Evolutionary conservation across 2,329 filamentous ascomycete species (phyloP).

Genomic region (Tolypocladium inflatum): DNA sequence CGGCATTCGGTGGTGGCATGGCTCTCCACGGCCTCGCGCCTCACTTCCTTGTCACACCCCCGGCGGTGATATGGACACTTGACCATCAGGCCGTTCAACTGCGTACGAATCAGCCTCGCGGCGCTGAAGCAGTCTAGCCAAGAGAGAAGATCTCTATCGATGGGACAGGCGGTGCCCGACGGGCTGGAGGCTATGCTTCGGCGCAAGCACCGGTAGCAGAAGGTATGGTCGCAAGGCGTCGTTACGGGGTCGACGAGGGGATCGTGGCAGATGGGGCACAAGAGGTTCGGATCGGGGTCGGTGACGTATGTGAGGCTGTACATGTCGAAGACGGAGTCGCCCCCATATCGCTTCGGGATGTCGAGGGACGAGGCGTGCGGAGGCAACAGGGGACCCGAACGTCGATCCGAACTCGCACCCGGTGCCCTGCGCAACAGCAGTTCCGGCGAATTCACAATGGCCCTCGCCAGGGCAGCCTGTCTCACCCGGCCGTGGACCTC

Average conservation of each 20-base stretch:
- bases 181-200: conserved; percentile 29
- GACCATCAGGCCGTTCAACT: conserved; percentile 50
- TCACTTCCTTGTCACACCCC: conserved; percentile 41
- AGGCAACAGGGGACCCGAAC: conserved; percentile 22
- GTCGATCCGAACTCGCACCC: conserved; percentile 15
- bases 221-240: conserved; percentile 55
- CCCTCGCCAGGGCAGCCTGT: conserved; percentile 8
- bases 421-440: conserved; percentile 9
- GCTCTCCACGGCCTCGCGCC: conserved; percentile 43
- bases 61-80: conserved; percentile 43
- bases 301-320: conserved; percentile 33
- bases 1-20: conserved; percentile 49
- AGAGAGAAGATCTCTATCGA: conserved; percentile 40
- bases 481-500: conserved; percentile 14
- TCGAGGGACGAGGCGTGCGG: conserved; percentile 29
- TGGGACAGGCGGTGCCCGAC: conserved; percentile 39
- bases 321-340: conserved; percentile 32
- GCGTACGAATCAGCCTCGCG: conserved; percentile 43
- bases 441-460: conserved; percentile 2
- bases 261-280: conserved; percentile 49
- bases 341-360: conserved; percentile 27
- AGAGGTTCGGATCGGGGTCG: conserved; percentile 35
- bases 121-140: conserved; percentile 31
- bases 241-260: conserved; percentile 52
- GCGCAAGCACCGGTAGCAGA: conserved; percentile 49